Conservation (phyloP, 208 protist genomes). For the Trichomonas vaginalis region DNA sequence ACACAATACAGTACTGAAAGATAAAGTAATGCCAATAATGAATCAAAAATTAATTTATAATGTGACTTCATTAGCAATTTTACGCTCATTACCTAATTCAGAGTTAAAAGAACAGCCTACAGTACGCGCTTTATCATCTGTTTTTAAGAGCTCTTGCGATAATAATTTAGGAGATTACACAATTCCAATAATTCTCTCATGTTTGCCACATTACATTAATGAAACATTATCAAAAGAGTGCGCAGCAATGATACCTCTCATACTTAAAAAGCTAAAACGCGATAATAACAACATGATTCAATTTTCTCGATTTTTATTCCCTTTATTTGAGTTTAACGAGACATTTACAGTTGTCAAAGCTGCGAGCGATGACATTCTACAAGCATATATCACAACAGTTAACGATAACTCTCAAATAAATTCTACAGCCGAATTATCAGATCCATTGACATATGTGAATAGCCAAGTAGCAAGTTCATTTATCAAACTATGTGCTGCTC, state of each 20-base stretch:
- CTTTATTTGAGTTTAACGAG: background rate
- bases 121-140: background rate
- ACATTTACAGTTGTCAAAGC: background rate
- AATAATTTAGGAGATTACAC: background rate
- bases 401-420: background rate
- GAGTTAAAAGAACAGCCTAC: background rate
- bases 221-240: background rate
- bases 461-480: background rate
- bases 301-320: background rate
- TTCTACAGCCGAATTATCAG: background rate
- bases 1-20: background rate
- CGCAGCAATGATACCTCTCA: background rate
- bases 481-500: background rate
- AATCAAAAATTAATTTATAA: background rate
- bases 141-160: background rate
- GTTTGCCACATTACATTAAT: background rate
- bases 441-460: background rate
- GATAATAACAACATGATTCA: background rate
- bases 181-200: background rate
- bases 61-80: background rate
- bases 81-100: background rate
- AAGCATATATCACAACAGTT: background rate
- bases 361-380: background rate
- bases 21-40: background rate
- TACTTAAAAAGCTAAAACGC: background rate